phyloP scores from a whole-genome alignment of 208 protist species.

The Lotmaria passim region DNA sequence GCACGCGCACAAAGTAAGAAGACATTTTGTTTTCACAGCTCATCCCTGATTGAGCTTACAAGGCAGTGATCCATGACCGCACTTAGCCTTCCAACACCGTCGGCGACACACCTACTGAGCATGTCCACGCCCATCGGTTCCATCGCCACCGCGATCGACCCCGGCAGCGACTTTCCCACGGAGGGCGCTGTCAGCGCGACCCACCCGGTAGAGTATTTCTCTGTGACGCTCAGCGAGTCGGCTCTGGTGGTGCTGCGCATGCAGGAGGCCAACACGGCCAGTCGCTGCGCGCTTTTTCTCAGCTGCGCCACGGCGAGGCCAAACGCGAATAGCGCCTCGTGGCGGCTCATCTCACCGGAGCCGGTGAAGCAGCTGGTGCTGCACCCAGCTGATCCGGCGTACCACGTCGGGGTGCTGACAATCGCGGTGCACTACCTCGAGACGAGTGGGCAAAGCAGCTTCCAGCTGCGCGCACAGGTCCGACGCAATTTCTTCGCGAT shows the following conservation, averaged over 20 bases:
- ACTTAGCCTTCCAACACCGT: background rate
- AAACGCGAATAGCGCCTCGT: slow-evolving; percentile 77
- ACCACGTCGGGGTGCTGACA: slow-evolving; percentile 53
- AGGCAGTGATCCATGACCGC: background rate
- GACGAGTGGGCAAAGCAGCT: slow-evolving; percentile 64
- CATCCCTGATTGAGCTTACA: background rate
- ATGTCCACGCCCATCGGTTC: slow-evolving; percentile 19
- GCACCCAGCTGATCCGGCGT: slow-evolving; percentile 76
- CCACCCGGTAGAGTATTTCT: slow-evolving; percentile 67
- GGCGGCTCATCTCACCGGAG: slow-evolving; percentile 74
- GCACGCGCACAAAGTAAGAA: no score
- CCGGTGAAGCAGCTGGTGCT: slow-evolving; percentile 74
- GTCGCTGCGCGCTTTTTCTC: slow-evolving; percentile 74
- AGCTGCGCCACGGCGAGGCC: slow-evolving; percentile 68
- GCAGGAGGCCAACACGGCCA: slow-evolving; percentile 81
- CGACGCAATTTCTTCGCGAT: slow-evolving; percentile 40
- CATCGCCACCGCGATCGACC: slow-evolving; percentile 24
- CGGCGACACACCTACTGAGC: slow-evolving; percentile 10
- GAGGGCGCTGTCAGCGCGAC: slow-evolving; percentile 44
- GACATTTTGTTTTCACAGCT: background rate
- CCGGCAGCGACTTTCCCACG: slow-evolving; percentile 21
- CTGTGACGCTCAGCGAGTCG: slow-evolving; percentile 46
- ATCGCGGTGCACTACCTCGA: slow-evolving; percentile 84
- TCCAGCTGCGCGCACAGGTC: slow-evolving; percentile 68
- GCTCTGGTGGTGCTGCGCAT: slow-evolving; percentile 70